Evolutionary conservation across 2,329 filamentous ascomycete species (phyloP).

Genomic region (Aspergillus versicolor): DNA sequence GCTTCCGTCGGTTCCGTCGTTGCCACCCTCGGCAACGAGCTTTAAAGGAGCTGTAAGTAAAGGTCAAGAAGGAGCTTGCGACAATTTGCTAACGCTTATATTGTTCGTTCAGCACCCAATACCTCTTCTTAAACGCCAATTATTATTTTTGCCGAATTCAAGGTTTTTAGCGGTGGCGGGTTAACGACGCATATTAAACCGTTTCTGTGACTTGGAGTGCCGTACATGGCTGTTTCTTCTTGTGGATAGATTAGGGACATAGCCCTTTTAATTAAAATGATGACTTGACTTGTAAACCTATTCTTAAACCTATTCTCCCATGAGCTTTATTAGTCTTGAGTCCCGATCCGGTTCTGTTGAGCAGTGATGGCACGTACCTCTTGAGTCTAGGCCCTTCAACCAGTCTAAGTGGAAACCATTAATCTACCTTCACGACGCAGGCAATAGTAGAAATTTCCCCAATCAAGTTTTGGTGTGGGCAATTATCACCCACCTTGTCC

Average conservation of each 20-base stretch:
- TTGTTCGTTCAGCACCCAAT: background rate
- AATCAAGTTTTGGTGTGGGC: background rate
- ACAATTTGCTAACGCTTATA: background rate
- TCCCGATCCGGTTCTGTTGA: too few relatives aligned
- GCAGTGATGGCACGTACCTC: too few relatives aligned
- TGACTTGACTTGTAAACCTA: background rate
- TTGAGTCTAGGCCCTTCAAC: background rate
- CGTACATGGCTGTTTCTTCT: background rate
- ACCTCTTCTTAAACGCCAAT: background rate
- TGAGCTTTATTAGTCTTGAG: background rate
- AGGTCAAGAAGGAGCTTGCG: background rate
- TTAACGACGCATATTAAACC: constrained; percentile 7
- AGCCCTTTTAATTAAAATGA: constrained; percentile 4
- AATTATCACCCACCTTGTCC: background rate
- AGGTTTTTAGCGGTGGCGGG: background rate
- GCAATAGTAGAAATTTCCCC: background rate
- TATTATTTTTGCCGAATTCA: background rate
- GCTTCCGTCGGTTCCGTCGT: constrained; percentile 24
- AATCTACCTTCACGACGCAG: background rate
- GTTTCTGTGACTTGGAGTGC: constrained; percentile 4
- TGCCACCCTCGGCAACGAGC: constrained; percentile 24
- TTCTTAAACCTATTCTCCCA: background rate
- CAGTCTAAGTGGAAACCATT: background rate
- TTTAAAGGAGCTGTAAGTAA: constrained; percentile 22
- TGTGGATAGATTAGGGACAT: constrained; percentile 7